Evolutionary conservation across 306 rosid genomes (phyloP).

Genomic region (Lathyrus oleraceus): DNA sequence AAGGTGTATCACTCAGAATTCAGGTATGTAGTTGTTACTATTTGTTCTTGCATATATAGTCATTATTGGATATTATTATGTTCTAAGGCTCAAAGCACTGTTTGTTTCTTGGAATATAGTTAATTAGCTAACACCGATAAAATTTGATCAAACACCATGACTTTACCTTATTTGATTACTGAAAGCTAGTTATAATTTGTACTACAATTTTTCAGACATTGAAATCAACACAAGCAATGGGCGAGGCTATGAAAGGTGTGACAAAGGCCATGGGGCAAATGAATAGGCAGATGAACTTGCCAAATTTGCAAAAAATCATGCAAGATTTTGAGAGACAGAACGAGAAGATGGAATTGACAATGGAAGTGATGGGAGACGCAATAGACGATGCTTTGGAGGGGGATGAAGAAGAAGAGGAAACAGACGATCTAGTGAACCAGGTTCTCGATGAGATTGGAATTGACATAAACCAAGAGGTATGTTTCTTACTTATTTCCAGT

Average conservation of each 20-base stretch:
- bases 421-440: slow-evolving; percentile 89
- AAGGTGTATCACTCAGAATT: slow-evolving; percentile 96
- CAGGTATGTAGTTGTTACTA: slow-evolving; percentile 60
- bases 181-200: slow-evolving; percentile 28
- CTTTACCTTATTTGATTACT: not conserved
- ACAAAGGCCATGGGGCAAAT: slow-evolving; percentile 99
- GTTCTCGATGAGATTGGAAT: slow-evolving; percentile 98
- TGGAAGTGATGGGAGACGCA: slow-evolving; percentile 95
- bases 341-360: slow-evolving; percentile 85
- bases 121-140: not conserved
- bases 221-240: slow-evolving; percentile 99
- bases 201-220: slow-evolving; percentile 57
- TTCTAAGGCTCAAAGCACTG: slow-evolving; percentile 17
- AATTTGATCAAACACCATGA: not conserved
- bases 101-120: slow-evolving; percentile 26
- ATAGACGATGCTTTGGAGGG: slow-evolving; percentile 99
- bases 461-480: slow-evolving; percentile 87
- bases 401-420: slow-evolving; percentile 97
- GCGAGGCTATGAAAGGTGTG: slow-evolving; percentile 99
- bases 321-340: slow-evolving; percentile 94
- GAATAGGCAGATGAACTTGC: slow-evolving; percentile 99
- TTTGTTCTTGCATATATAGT: slow-evolving; percentile 3
- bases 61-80: slow-evolving; percentile 3
- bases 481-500: not conserved
- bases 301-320: slow-evolving; percentile 93